Percentiles rank a stretch among this genome's conserved stretches.
Conservation (phyloP, 2,329 filamentous ascomycete genomes). For the Colletotrichum sp. region DNA sequence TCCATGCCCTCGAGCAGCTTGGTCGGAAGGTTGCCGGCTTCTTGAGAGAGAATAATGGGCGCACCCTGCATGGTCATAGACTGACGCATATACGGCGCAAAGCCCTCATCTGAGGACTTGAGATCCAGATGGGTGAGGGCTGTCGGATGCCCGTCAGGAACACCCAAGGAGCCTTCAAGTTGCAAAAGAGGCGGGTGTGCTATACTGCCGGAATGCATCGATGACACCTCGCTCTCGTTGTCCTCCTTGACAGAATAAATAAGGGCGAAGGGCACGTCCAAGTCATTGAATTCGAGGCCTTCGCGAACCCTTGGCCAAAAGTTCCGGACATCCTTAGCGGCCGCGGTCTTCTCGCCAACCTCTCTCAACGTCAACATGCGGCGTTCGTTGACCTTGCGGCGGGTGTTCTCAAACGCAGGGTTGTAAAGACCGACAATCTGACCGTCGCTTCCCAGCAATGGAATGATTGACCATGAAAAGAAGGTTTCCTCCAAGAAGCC, state of each 20-base stretch:
- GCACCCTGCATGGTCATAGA: conserved; percentile 70
- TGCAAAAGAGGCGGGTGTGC: conserved; percentile 66
- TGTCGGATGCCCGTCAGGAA: conserved; percentile 66
- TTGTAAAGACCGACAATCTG: conserved; percentile 80
- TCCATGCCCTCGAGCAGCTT: conserved; percentile 70
- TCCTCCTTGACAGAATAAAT: conserved; percentile 80
- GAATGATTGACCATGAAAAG: conserved; percentile 84
- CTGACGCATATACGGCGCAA: conserved; percentile 77
- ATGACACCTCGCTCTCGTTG: conserved; percentile 71
- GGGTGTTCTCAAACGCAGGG: conserved; percentile 81
- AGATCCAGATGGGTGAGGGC: conserved; percentile 71
- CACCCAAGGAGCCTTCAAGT: conserved; percentile 76
- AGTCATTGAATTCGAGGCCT: conserved; percentile 75
- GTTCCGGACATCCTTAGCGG: conserved; percentile 72
- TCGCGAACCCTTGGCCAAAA: conserved; percentile 77
- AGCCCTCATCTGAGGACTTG: conserved; percentile 71
- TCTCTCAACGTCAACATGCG: conserved; percentile 81
- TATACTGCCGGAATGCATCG: conserved; percentile 71
- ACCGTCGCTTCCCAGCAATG: conserved; percentile 76
- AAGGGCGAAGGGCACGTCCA: conserved; percentile 77
- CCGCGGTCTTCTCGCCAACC: conserved; percentile 76
- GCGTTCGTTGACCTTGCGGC: conserved; percentile 78
- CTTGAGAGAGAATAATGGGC: conserved; percentile 72
- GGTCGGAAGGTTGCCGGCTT: conserved; percentile 68
- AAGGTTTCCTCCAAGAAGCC: conserved; percentile 80